phyloP scores from a whole-genome alignment of 2,329 filamentous ascomycete species.

The Alternaria metachromatica region DNA sequence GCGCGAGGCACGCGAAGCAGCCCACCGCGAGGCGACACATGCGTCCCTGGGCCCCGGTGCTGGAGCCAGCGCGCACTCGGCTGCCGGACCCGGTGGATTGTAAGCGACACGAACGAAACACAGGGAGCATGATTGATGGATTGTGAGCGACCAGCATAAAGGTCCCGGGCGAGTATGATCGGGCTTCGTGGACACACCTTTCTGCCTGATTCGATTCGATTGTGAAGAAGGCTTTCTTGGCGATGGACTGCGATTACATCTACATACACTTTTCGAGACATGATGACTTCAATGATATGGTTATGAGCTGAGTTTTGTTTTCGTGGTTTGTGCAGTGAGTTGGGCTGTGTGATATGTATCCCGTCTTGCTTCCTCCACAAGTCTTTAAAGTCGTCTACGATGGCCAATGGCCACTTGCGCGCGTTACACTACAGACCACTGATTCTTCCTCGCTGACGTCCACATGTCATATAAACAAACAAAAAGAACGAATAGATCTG shows the following conservation, averaged over 20 bases:
- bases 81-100: slow-evolving; percentile 21
- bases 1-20: slow-evolving; percentile 21
- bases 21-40: slow-evolving; percentile 21
- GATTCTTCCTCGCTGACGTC: not conserved
- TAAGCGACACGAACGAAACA: not conserved
- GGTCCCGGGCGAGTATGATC: not conserved
- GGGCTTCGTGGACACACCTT: not conserved
- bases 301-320: not conserved
- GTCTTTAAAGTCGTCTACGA: not conserved
- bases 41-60: slow-evolving; percentile 19
- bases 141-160: not conserved
- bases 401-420: not conserved
- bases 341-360: not conserved
- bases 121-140: not conserved
- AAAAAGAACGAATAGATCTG: no score
- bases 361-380: not conserved
- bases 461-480: not conserved
- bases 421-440: not conserved
- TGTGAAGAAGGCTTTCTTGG: slow-evolving; percentile 6
- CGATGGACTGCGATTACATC: slow-evolving; percentile 6
- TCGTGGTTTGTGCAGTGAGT: not conserved
- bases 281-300: slow-evolving; percentile 10
- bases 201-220: not conserved
- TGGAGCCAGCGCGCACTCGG: slow-evolving; percentile 22
- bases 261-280: slow-evolving; percentile 1